Conservation (phyloP, 108 stramenopile genomes). For the Nitzschia palea region DNA sequence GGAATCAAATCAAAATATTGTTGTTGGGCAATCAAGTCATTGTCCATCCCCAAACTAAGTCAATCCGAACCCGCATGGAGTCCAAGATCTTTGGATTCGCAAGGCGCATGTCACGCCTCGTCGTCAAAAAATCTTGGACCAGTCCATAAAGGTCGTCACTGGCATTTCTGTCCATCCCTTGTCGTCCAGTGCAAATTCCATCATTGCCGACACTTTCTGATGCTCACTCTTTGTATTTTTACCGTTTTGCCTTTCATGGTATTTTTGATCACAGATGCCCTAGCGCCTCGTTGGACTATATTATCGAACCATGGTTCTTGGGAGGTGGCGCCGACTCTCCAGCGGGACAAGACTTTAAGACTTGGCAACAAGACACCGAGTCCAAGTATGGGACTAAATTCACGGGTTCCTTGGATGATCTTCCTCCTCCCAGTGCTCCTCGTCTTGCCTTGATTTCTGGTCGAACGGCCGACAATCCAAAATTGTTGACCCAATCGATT, state of each 20-base stretch:
- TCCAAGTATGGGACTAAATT: slow-evolving; percentile 63
- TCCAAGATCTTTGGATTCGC: no score
- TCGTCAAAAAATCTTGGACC: no score
- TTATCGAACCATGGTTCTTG: slow-evolving; percentile 90
- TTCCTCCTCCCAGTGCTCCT: slow-evolving; percentile 70
- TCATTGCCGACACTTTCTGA: no score
- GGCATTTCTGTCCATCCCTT: no score
- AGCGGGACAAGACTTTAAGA: slow-evolving; percentile 75
- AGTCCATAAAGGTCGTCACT: no score
- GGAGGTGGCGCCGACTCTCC: slow-evolving; percentile 66
- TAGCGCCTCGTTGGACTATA: slow-evolving; percentile 71
- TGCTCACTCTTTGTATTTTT: slow-evolving; percentile 7
- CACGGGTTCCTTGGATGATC: slow-evolving; percentile 52
- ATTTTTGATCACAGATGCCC: slow-evolving; percentile 63
- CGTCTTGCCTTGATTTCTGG: slow-evolving; percentile 83
- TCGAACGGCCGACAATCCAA: slow-evolving; percentile 90
- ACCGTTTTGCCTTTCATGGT: background rate
- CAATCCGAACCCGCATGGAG: no score
- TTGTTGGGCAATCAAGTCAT: no score
- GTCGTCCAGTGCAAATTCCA: no score
- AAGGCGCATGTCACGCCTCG: no score
- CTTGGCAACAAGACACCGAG: slow-evolving; percentile 54
- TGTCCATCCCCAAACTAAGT: no score
- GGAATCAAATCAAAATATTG: no score
- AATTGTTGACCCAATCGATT: slow-evolving; percentile 81